Evolutionary conservation across 2,329 filamentous ascomycete genomes (phyloP).

Genomic region (Ilyonectria sp.): DNA sequence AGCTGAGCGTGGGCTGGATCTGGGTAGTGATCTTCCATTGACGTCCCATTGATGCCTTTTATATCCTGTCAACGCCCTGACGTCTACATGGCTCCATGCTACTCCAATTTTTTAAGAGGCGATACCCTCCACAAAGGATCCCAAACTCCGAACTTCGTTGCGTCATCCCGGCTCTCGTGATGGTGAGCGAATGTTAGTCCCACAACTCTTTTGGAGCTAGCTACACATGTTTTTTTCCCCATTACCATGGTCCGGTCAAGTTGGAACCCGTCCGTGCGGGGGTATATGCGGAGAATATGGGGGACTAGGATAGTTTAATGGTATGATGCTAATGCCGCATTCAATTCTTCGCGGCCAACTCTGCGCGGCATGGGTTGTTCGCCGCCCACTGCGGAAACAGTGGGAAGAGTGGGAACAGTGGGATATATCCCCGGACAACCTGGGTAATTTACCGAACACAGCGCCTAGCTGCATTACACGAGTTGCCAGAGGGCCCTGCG

Average conservation of each 20-base stretch:
- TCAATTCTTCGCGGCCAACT: neutral
- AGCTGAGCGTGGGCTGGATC: conserved; percentile 25
- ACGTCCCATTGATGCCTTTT: conserved; percentile 26
- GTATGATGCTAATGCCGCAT: conserved; percentile 20
- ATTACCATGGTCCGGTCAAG: conserved; percentile 17
- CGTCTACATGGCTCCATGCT: neutral
- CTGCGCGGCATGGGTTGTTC: neutral
- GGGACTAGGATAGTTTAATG: conserved; percentile 27
- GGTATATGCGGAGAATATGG: conserved; percentile 30
- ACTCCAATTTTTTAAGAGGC: neutral
- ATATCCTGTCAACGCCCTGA: conserved; percentile 1
- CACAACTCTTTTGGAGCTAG: conserved; percentile 15
- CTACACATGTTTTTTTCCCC: conserved; percentile 2
- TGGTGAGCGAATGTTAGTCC: conserved; percentile 20
- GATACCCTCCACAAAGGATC: neutral
- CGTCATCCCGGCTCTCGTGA: conserved; percentile 39
- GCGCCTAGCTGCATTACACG: conserved; percentile 14
- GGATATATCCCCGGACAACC: neutral
- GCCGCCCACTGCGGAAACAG: neutral
- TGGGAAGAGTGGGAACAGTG: neutral
- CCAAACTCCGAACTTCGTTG: conserved; percentile 10
- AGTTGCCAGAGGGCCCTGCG: neutral
- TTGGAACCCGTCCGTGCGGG: conserved; percentile 20
- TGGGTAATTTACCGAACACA: conserved; percentile 23
- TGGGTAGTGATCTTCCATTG: conserved; percentile 4